These are phyloP conservation scores for Cadophora luteo-olivacea DNA, from an alignment of 2,329 filamentous ascomycete species.

Conservation along the genomic window DNA sequence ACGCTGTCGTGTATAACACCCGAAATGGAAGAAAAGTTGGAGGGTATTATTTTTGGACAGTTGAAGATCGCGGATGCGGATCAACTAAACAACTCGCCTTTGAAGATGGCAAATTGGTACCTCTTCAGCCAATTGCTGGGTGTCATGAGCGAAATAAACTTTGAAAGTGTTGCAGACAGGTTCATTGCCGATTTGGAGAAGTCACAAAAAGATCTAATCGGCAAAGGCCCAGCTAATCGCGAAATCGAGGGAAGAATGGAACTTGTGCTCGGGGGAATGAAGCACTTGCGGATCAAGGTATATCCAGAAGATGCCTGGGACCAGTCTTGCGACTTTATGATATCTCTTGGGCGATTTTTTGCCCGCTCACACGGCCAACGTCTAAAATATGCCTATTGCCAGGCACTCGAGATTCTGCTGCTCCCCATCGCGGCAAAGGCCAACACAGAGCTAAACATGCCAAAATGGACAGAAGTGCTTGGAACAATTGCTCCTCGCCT, in stretches of 20 bases:
- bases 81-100: constrained; percentile 74
- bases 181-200: constrained; percentile 83
- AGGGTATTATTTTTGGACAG: constrained; percentile 96
- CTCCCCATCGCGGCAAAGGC: constrained; percentile 86
- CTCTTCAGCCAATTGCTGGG: constrained; percentile 92
- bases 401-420: constrained; percentile 85
- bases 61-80: constrained; percentile 88
- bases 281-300: constrained; percentile 80
- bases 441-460: constrained; percentile 75
- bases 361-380: constrained; percentile 83
- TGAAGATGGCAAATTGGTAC: constrained; percentile 94
- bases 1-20: constrained; percentile 80
- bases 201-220: constrained; percentile 76
- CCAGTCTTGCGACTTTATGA: constrained; percentile 87
- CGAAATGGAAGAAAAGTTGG: constrained; percentile 93
- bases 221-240: constrained; percentile 70
- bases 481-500: constrained; percentile 79
- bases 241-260: constrained; percentile 84
- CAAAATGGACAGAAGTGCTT: constrained; percentile 88
- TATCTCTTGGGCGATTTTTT: constrained; percentile 81
- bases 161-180: constrained; percentile 79
- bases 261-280: constrained; percentile 89
- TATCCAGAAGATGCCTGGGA: constrained; percentile 79
- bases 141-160: constrained; percentile 95
- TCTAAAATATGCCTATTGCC: constrained; percentile 94